Base-by-base conservation (phyloP, 1,139 yeast genomes). In the Blastobotrys niveus region DNA sequence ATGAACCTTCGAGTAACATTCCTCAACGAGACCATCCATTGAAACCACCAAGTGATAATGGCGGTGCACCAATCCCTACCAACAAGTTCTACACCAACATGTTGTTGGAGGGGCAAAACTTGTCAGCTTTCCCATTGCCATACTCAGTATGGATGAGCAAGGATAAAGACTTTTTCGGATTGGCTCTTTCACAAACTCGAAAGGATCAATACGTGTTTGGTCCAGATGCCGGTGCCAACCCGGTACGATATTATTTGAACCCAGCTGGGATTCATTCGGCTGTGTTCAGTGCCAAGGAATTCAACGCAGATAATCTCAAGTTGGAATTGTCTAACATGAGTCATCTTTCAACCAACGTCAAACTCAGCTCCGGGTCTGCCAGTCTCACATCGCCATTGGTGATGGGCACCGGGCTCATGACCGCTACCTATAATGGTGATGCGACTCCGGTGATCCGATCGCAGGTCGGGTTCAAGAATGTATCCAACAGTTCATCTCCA, bases 51-150 rank as follows among this genome's bases (percentile, higher is more conserved):
- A 30, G 22, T 10, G 31, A 30, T 18, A 29, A 22, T 12, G 34
- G 33, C n/a, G 44, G 40, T 2, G 21, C 35, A 20, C 86, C 94
- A 5, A 72, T 79, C 38, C 78, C 79, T 52, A 87, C 96, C 17
- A 88, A 88, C 66, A 86, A 87, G 61, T 88, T 86, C 63, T 87
- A 83, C 61, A 82, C 85, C 8, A 88, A 88, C 63, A 66, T 87
- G 60, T 66, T 86, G 49, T 73, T 88, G 20, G 91, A 73, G 1
- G 66, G 67, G 34, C 91, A 84, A 58, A 73, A 75, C 9, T 65
- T 76, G 44, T 82, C 76, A 2, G 75, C 81, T 3, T 86, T 85
- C 81, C 77, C 94, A 1, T 88, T 82, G 56, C 96, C 96, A 1
- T 87, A 85, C 59, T 79, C 87, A 1, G 64, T 87, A 35, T 85